These are phyloP conservation scores for Acanthamoeba comandoni DNA, from an alignment of 208 protist species.

Conservation along the genomic window DNA sequence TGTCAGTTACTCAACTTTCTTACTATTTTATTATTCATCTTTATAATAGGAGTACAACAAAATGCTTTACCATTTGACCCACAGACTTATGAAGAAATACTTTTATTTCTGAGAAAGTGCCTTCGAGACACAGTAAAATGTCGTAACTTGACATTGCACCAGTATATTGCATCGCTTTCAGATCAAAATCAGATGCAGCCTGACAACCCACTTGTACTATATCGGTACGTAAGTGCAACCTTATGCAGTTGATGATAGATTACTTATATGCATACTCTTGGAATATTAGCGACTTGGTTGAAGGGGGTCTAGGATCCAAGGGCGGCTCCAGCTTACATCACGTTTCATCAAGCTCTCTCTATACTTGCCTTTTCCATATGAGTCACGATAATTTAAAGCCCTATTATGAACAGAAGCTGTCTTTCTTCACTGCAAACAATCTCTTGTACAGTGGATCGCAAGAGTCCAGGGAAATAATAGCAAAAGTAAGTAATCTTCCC, in stretches of 20 bases:
- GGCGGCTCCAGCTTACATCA: constrained; percentile 44
- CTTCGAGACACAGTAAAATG: constrained; percentile 20
- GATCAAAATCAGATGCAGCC: not conserved
- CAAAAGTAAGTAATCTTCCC: not conserved
- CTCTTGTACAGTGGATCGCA: constrained; percentile 59
- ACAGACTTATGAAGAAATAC: constrained; percentile 48
- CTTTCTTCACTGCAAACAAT: constrained; percentile 22
- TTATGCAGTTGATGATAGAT: too few species aligned
- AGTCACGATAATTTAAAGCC: not conserved
- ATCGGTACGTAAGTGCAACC: too few species aligned
- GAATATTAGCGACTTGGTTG: constrained; percentile 21
- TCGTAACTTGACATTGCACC: not conserved
- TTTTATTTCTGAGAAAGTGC: constrained; percentile 57
- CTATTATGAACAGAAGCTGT: constrained; percentile 41
- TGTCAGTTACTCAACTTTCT: too few species aligned
- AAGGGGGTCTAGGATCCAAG: constrained; percentile 15
- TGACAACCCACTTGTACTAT: too few species aligned
- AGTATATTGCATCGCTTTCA: constrained; percentile 31
- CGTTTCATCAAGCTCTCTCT: constrained; percentile 44
- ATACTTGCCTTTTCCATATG: constrained; percentile 60
- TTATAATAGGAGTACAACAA: not conserved
- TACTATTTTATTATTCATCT: too few species aligned
- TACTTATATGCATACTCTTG: not conserved
- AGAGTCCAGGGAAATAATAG: constrained; percentile 57
- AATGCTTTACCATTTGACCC: constrained; percentile 40